Conservation (phyloP, 2,329 filamentous ascomycete genomes). For the Penicillium sp. region DNA sequence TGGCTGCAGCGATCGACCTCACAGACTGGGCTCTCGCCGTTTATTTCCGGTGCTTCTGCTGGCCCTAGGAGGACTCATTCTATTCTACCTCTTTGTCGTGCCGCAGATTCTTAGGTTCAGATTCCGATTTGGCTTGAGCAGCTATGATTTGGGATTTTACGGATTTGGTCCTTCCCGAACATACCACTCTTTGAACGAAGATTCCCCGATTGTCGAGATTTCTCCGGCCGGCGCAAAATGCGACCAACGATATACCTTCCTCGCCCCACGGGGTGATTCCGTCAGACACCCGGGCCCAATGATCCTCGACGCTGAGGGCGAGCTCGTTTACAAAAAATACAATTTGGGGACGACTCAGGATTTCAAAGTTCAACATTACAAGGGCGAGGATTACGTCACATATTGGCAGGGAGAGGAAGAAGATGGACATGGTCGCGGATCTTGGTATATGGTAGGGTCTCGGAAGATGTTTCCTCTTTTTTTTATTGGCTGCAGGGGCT, state of each 20-base stretch:
- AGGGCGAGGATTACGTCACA: slow-evolving; percentile 46
- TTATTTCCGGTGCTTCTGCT: slow-evolving; percentile 3
- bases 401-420: slow-evolving; percentile 52
- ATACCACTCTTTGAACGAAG: slow-evolving; percentile 31
- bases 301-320: slow-evolving; percentile 34
- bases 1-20: slow-evolving; percentile 1
- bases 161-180: slow-evolving; percentile 30
- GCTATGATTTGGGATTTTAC: slow-evolving; percentile 32
- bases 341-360: slow-evolving; percentile 46
- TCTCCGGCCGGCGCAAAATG: slow-evolving; percentile 26
- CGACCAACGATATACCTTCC: slow-evolving; percentile 30
- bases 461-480: neutral
- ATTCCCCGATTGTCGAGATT: slow-evolving; percentile 30
- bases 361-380: slow-evolving; percentile 47
- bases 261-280: slow-evolving; percentile 34
- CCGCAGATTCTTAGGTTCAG: slow-evolving; percentile 20
- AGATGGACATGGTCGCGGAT: slow-evolving; percentile 44
- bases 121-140: slow-evolving; percentile 18
- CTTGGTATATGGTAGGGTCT: slow-evolving; percentile 33
- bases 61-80: slow-evolving; percentile 3
- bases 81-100: slow-evolving; percentile 15
- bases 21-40: neutral
- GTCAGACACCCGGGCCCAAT: slow-evolving; percentile 40
- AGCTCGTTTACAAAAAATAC: slow-evolving; percentile 33
- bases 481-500: neutral